Conservation (phyloP, 305 asterid species). For the Fraxinus xanthoxyloides region DNA sequence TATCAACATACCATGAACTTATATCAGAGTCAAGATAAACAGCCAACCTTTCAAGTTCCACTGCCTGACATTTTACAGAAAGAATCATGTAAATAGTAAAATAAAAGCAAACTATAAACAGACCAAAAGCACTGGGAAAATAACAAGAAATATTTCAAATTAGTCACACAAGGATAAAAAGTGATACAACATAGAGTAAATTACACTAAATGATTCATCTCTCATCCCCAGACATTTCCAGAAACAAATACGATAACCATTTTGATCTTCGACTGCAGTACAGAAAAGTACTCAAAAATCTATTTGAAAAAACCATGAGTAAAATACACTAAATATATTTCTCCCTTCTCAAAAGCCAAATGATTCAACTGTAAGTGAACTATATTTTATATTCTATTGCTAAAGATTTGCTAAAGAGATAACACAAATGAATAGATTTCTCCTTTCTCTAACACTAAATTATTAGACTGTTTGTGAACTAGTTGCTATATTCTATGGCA, state of each 20-base stretch:
- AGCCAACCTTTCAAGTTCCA: constrained; percentile 87
- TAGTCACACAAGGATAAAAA: neutral
- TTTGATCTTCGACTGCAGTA: neutral
- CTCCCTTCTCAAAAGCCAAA: neutral
- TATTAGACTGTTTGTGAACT: neutral
- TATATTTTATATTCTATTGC: neutral
- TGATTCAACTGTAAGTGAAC: neutral
- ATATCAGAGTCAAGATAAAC: constrained; percentile 86
- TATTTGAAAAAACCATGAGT: neutral
- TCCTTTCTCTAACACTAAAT: neutral
- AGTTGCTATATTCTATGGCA: neutral
- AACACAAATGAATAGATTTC: neutral
- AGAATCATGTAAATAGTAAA: constrained; percentile 14
- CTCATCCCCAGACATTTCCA: neutral
- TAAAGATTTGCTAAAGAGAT: neutral
- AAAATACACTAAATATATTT: neutral
- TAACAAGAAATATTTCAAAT: neutral
- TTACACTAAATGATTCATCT: neutral
- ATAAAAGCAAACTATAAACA: constrained; percentile 5
- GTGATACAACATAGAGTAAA: neutral
- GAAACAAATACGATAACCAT: neutral
- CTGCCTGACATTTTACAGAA: constrained; percentile 51
- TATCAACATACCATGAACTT: constrained; percentile 67
- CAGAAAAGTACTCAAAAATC: neutral
- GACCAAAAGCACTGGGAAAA: neutral